Conservation (phyloP, 345 rosid species). For the Orychophragmus violaceus region DNA sequence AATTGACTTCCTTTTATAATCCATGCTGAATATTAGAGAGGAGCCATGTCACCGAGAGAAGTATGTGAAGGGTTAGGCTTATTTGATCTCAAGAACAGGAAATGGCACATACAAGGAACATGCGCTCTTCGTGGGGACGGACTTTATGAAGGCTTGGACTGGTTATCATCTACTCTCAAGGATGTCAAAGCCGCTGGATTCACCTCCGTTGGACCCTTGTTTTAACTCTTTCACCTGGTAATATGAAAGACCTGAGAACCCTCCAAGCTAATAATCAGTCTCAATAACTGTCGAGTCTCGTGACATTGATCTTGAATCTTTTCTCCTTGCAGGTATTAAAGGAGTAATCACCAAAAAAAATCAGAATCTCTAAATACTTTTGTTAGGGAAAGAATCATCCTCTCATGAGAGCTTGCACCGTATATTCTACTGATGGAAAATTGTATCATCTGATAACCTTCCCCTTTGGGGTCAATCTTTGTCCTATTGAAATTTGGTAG, state of each 20-base stretch:
- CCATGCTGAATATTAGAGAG: conserved; percentile 47
- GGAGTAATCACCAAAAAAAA: background rate
- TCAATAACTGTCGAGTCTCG: background rate
- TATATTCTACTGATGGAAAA: conserved; percentile 6
- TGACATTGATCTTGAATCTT: background rate
- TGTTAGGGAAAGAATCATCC: background rate
- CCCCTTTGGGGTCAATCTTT: conserved; percentile 7
- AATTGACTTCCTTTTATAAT: background rate
- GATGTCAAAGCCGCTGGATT: conserved; percentile 92
- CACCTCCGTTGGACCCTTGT: conserved; percentile 68
- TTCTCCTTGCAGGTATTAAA: conserved; percentile 3
- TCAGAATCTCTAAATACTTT: background rate
- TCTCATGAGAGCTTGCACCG: conserved; percentile 15
- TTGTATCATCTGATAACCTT: conserved; percentile 1
- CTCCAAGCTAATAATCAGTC: background rate
- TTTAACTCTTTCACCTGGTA: conserved; percentile 42
- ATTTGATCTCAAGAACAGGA: conserved; percentile 85
- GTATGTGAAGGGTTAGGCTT: conserved; percentile 91
- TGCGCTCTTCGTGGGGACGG: conserved; percentile 96
- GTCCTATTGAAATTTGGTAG: conserved; percentile 3
- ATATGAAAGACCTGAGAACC: background rate
- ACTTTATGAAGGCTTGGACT: conserved; percentile 93
- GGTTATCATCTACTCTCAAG: conserved; percentile 83
- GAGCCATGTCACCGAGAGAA: conserved; percentile 97
- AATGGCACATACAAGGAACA: conserved; percentile 99